Evolutionary conservation across 2,329 filamentous ascomycete species (phyloP), one percentile per base, ranked within the genome.

Genomic region (Fusarium veterinarium): DNA sequence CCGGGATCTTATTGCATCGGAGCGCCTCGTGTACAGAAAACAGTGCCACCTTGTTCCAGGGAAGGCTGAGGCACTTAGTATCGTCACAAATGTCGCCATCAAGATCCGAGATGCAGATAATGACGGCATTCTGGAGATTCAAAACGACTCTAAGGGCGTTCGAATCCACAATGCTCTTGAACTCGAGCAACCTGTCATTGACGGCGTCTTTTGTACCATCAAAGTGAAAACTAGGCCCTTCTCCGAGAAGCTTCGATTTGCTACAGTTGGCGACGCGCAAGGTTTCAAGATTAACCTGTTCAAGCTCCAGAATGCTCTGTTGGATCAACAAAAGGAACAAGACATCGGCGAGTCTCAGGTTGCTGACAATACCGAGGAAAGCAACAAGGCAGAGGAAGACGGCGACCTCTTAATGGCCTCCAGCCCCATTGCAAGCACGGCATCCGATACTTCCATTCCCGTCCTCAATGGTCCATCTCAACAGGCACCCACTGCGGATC

Each of bases 191-290:
- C 74, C 74, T 0, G n/a, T 60, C 10, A 56, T 77, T 7, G 64
- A 75, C 11, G 76, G 65, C 2, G 45, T 71, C 11, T 75, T 67
- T 41, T 81, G 80, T 46, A 51, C 44, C 1, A 28, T 81, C 20
- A 58, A 55, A 20, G 45, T 28, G 8, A 52, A 41, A 12, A 23
- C 58, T 13, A 46, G 49, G 10, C n/a, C 60, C 5, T 25, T 35
- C 3, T n/a, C 52, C 2, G 75, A 75, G 13, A 60, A 66, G 5
- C 17, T 81, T 31, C 71, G 67, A 38, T 72, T 80, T 35, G 38
- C 58, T 10, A 59, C 64, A 12, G 12, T 35, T 2, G 31, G 58
- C 9, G 63, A 76, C 3, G 69, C 77, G 5, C 49, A 53, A n/a
- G 75, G 38, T 19, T 76, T 77, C 62, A 63, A 53, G 8, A 45